Evolutionary conservation across 140 eudicot species (phyloP).

Genomic region (Oenanthe javanica): DNA sequence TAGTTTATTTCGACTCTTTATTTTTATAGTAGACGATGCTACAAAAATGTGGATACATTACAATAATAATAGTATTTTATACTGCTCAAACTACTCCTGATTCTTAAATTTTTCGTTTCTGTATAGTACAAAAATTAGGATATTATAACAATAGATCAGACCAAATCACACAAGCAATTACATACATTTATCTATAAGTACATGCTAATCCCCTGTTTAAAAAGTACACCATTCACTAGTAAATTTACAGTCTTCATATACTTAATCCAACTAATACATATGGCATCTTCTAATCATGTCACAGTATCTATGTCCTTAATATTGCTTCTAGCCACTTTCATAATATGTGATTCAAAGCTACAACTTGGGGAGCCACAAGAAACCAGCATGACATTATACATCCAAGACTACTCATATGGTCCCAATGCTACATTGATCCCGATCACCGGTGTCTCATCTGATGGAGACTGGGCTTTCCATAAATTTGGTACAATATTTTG

Average conservation of each 20-base stretch:
- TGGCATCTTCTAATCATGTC: neutral
- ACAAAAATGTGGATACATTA: neutral
- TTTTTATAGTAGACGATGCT: neutral
- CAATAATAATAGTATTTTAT: neutral
- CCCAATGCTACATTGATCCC: slow-evolving; percentile 12
- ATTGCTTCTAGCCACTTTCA: slow-evolving; percentile 2
- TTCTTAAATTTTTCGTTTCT: neutral
- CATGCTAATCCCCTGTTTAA: neutral
- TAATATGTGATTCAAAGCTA: neutral
- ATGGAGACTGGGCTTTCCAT: neutral
- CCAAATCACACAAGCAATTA: neutral
- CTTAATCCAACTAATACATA: neutral
- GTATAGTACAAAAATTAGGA: neutral
- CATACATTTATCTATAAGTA: neutral
- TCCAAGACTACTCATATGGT: slow-evolving; percentile 8
- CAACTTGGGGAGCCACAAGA: slow-evolving; percentile 4
- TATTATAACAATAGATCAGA: neutral
- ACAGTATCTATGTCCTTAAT: neutral
- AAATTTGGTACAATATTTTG: slow-evolving; percentile 21
- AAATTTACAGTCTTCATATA: neutral
- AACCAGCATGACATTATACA: slow-evolving; percentile 11
- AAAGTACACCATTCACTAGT: neutral
- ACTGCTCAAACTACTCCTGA: neutral
- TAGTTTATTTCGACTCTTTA: neutral
- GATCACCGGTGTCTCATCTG: slow-evolving; percentile 5